Conservation (phyloP, 805 yeast species). For the baker's yeast (Saccharomyces cerevisiae) region DNA sequence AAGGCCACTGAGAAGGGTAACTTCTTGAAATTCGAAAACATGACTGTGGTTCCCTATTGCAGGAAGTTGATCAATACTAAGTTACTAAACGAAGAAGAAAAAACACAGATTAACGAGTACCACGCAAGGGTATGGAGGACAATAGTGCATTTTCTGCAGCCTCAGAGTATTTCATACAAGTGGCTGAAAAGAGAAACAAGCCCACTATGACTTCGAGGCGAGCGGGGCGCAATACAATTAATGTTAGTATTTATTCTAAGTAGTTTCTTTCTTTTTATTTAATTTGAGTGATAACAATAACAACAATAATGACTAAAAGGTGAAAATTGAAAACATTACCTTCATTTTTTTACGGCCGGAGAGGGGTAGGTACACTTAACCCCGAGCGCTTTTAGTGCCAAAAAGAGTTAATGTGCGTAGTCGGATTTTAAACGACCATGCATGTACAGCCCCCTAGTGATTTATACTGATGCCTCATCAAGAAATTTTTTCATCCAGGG, state of each 20-base stretch:
- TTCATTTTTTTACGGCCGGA: not conserved
- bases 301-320: not conserved
- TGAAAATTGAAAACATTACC: not conserved
- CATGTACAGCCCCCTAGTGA: not conserved
- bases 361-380: not conserved
- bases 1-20: slow-evolving; percentile 39
- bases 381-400: not conserved
- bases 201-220: slow-evolving; percentile 3
- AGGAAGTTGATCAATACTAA: slow-evolving; percentile 55
- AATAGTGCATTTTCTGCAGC: slow-evolving; percentile 43
- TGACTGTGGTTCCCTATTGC: slow-evolving; percentile 83
- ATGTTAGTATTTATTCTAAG: not conserved
- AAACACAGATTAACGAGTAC: slow-evolving; percentile 58
- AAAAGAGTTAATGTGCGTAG: not conserved
- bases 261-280: not conserved
- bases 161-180: slow-evolving; percentile 48
- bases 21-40: slow-evolving; percentile 68
- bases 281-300: not conserved
- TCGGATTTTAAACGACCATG: not conserved
- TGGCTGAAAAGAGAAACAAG: slow-evolving; percentile 63
- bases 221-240: not conserved
- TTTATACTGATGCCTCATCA: not conserved
- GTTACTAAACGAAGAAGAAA: slow-evolving; percentile 54
- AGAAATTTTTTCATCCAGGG: not conserved
- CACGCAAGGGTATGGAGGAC: slow-evolving; percentile 50